Evolutionary conservation across 345 rosid species (phyloP).

Genomic region (Melaleuca alternifolia): DNA sequence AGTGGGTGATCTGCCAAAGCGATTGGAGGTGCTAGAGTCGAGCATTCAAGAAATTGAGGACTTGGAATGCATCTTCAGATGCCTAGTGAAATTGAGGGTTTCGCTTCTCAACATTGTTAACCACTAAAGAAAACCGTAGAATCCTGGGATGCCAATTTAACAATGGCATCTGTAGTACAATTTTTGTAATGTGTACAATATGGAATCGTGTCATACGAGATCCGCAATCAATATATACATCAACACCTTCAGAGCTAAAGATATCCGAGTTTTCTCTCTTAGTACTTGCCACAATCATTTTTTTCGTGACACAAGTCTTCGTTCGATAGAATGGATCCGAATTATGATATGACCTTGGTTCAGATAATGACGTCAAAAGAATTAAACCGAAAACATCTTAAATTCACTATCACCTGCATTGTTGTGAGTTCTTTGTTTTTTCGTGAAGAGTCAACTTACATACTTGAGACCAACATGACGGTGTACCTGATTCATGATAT

Average conservation of each 20-base stretch:
- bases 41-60: slow-evolving; percentile 5
- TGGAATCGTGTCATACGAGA: not conserved
- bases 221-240: not conserved
- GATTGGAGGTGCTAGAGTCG: not conserved
- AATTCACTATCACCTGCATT: not conserved
- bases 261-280: not conserved
- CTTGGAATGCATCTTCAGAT: slow-evolving; percentile 9
- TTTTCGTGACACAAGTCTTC: not conserved
- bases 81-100: slow-evolving; percentile 5
- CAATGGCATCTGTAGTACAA: not conserved
- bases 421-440: not conserved
- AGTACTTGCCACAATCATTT: not conserved
- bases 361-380: not conserved
- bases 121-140: not conserved
- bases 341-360: not conserved
- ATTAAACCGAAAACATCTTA: not conserved
- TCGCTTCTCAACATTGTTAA: not conserved
- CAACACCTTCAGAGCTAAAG: not conserved
- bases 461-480: too few relatives aligned
- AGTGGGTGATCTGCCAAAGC: not conserved
- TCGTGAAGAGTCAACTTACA: too few relatives aligned
- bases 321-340: not conserved
- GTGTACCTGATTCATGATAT: too few relatives aligned
- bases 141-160: not conserved
- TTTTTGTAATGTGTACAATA: not conserved